phyloP scores from a whole-genome alignment of 1,284 basidiomycete genomes.

The Exobasidium rhododendri region DNA sequence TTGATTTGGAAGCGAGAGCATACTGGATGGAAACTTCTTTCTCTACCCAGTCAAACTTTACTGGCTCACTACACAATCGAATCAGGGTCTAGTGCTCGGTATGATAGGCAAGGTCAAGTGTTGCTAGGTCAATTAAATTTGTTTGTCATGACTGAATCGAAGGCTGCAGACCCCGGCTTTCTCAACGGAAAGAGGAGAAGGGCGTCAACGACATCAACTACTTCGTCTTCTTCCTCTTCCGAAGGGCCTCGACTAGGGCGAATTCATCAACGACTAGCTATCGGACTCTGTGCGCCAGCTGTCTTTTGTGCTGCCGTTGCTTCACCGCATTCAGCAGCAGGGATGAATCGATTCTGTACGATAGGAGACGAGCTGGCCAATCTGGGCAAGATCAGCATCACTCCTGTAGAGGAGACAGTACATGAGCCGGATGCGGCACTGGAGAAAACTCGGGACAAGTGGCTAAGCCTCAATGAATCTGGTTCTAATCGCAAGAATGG shows the following conservation, averaged over 20 bases:
- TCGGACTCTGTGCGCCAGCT: neutral
- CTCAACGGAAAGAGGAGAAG: neutral
- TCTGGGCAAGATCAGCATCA: neutral
- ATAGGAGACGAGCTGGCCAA: neutral
- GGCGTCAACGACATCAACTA: neutral
- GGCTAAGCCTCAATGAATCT: neutral
- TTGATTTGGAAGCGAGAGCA: neutral
- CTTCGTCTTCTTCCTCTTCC: conserved; percentile 2
- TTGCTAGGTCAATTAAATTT: neutral
- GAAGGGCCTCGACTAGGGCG: neutral
- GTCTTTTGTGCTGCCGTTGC: neutral
- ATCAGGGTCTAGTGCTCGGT: neutral
- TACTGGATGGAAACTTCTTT: neutral
- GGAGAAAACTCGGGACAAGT: neutral
- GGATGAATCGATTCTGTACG: conserved; percentile 1
- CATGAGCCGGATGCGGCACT: neutral
- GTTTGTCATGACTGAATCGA: neutral
- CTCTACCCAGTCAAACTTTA: neutral
- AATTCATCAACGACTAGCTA: neutral
- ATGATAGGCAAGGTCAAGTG: neutral
- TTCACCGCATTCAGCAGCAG: neutral
- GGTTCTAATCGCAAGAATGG: neutral
- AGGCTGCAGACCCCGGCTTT: neutral
- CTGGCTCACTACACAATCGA: neutral
- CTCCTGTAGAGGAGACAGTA: neutral